Evolutionary conservation across 2,329 filamentous ascomycete genomes (phyloP).

Genomic region (Pseudogymnoascus sp.): DNA sequence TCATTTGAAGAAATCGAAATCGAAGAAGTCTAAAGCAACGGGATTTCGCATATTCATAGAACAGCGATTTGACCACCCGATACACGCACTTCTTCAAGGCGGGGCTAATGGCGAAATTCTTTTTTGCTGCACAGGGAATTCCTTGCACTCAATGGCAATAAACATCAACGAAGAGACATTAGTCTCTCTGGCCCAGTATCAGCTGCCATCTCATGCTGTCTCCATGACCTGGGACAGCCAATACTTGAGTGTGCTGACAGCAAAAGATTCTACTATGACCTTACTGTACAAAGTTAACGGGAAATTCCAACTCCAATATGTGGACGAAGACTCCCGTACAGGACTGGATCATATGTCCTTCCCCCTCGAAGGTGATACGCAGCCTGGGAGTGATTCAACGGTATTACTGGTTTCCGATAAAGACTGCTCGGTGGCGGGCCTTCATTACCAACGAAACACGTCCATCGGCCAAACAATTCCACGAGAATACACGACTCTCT

Average conservation of each 20-base stretch:
- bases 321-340: constrained; percentile 27
- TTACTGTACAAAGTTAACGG: constrained; percentile 35
- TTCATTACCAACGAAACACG: constrained; percentile 12
- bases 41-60: background rate
- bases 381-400: constrained; percentile 13
- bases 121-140: constrained; percentile 48
- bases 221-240: constrained; percentile 43
- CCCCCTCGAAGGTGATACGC: background rate
- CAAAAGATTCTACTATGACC: constrained; percentile 49
- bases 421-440: constrained; percentile 24
- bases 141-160: constrained; percentile 51
- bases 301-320: constrained; percentile 26
- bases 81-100: background rate
- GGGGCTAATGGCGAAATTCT: constrained; percentile 27
- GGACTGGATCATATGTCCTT: constrained; percentile 23
- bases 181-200: constrained; percentile 38
- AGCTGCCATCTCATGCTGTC: constrained; percentile 48
- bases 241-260: constrained; percentile 45
- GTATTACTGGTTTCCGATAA: constrained; percentile 30
- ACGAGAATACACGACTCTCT: constrained; percentile 28
- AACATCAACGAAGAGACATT: constrained; percentile 47
- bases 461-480: background rate
- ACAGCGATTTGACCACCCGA: background rate
- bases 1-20: background rate
- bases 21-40: background rate